Base-by-base conservation (phyloP, 2,329 filamentous ascomycete species). In the Coniella lustricola region DNA sequence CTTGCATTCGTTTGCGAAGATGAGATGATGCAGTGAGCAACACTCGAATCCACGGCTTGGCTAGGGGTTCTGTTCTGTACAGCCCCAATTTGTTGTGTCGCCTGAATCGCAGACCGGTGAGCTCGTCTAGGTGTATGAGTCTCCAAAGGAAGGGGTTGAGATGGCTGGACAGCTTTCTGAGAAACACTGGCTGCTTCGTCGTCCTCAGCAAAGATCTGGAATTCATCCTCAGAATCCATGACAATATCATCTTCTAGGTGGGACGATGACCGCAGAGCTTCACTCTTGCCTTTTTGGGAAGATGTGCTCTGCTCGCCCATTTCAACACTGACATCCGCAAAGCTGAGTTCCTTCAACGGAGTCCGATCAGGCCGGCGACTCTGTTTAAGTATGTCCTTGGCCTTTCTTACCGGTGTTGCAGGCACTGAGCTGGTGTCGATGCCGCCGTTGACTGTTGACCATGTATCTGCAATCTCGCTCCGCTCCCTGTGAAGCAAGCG, bases 141-240 rank as follows among this genome's bases (percentile, higher is more conserved):
- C 29, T 18, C 21, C 16, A 13, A 18, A n/a, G 20, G 17, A 7
- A 3, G n/a, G 16, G 29, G 37, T 7, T 7, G 14, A 13, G 44
- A 36, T 12, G 29, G 29, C 53, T 56, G 55, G 21, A 51, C 41
- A 12, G 40, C 32, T 4, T 59, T 59, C 1, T 56, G 59, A 13
- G 60, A 59, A 17, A 58, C 59, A 2, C 50, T 53, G 2, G 55
- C 56, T 0, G 35, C 50, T 29, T 53, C 38, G 3, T 25, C 50
- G 34, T 44, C 39, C 10, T 70, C 54, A 63, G 63, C 3, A 55
- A 60, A 41, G 17, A 55, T 57, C 13, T 63, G 63, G 7, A 62
- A 56, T 7, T 73, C 71, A 10, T 70, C 72, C 33, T 77, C 74
- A 1, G 74, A 75, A 50, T 77, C 74, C 0, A 74, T 71, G 25